phyloP scores from a whole-genome alignment of 345 rosid species.

The Garcia nutans region DNA sequence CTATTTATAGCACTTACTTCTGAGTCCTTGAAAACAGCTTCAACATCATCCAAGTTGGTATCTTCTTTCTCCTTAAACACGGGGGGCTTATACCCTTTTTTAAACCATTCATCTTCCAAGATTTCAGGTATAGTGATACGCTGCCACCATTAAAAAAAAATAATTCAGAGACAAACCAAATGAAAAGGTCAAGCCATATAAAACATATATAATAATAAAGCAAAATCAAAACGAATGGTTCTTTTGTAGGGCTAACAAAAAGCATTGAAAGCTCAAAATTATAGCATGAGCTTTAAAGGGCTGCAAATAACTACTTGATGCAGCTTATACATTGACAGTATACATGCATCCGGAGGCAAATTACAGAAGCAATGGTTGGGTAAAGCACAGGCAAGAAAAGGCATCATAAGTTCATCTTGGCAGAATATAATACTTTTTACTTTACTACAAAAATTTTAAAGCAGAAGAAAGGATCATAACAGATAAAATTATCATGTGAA shows the following conservation, averaged over 20 bases:
- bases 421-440: not conserved
- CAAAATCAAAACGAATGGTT: not conserved
- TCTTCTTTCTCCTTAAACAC: slow-evolving; percentile 73
- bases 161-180: not conserved
- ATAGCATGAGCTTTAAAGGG: not conserved
- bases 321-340: not conserved
- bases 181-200: not conserved
- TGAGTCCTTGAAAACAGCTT: slow-evolving; percentile 90
- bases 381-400: not conserved
- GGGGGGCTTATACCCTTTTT: slow-evolving; percentile 76
- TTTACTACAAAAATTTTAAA: not conserved
- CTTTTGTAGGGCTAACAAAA: not conserved
- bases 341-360: not conserved
- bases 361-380: not conserved
- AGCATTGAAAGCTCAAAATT: not conserved
- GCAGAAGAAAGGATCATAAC: not conserved
- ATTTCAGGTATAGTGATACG: slow-evolving; percentile 81
- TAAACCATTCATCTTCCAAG: slow-evolving; percentile 87
- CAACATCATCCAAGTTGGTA: slow-evolving; percentile 75
- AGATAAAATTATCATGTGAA: not conserved
- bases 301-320: not conserved
- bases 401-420: not conserved
- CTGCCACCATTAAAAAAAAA: slow-evolving; percentile 45
- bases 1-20: slow-evolving; percentile 46
- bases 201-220: not conserved